A percentile compares a stretch with the other conserved stretches of the same genome.
phyloP scores from a whole-genome alignment of 208 protist genomes.

The Trypanosoma platydactyli region DNA sequence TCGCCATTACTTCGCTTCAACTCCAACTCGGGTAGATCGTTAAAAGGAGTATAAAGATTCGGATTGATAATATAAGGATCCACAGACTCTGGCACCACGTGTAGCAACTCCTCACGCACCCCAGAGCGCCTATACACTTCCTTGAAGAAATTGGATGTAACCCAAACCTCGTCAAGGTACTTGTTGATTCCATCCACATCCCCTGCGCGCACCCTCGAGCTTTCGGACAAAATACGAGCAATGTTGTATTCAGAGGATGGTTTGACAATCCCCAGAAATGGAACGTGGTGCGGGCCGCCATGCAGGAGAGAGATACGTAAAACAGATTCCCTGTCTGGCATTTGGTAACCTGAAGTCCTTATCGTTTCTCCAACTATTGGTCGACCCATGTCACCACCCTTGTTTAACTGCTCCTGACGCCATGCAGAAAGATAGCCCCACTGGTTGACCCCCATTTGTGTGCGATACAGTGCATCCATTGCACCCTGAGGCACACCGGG shows the following conservation, averaged over 20 bases:
- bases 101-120: constrained; percentile 30
- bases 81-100: constrained; percentile 52
- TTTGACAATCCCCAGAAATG: not conserved
- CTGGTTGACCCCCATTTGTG: constrained; percentile 11
- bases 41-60: constrained; percentile 11
- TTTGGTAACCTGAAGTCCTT: not conserved
- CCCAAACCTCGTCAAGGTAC: constrained; percentile 49
- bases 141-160: constrained; percentile 48
- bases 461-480: constrained; percentile 14
- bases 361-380: not conserved
- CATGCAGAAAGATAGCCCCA: constrained; percentile 14
- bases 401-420: not conserved
- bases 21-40: not conserved
- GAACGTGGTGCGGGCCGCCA: not conserved
- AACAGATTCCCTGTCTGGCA: not conserved
- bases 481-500: constrained; percentile 6
- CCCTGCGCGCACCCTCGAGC: not conserved
- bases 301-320: constrained; percentile 7
- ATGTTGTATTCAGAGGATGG: constrained; percentile 3
- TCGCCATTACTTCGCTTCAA: not conserved
- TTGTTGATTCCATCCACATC: constrained; percentile 8
- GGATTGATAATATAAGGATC: constrained; percentile 57
- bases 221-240: constrained; percentile 13
- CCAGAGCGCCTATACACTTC: constrained; percentile 33
- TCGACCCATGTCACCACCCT: not conserved